Evolutionary conservation across 768 basidiomycete genomes (phyloP).

Genomic region (Calocybe gangraenosa): DNA sequence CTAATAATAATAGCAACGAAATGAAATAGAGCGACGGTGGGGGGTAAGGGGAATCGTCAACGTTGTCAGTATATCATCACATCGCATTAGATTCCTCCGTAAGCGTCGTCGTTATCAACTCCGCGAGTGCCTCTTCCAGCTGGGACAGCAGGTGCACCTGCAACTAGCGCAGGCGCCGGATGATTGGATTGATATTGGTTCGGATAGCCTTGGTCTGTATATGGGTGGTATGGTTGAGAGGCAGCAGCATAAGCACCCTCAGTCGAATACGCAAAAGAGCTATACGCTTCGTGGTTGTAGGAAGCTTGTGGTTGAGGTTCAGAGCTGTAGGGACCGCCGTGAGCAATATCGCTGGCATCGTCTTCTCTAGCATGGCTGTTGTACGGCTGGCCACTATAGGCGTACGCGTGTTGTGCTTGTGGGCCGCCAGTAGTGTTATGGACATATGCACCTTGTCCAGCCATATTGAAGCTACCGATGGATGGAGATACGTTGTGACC

Average conservation of each 20-base stretch:
- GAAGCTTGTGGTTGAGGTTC: slow-evolving; percentile 33
- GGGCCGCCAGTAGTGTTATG: slow-evolving; percentile 10
- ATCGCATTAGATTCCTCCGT: slow-evolving; percentile 29
- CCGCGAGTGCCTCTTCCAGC: slow-evolving; percentile 18
- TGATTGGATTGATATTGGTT: slow-evolving; percentile 18
- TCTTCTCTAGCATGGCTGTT: slow-evolving; percentile 20
- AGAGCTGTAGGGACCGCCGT: slow-evolving; percentile 35
- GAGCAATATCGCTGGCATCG: slow-evolving; percentile 23
- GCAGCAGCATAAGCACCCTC: slow-evolving; percentile 28
- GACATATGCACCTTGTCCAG: slow-evolving; percentile 35
- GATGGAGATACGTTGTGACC: slow-evolving; percentile 24
- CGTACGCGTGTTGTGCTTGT: slow-evolving; percentile 2
- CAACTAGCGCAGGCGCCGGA: slow-evolving; percentile 16
- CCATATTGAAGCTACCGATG: slow-evolving; percentile 28
- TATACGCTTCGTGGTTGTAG: slow-evolving; percentile 42
- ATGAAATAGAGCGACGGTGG: no score
- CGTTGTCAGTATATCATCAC: slow-evolving; percentile 3
- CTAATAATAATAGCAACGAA: slow-evolving; percentile 2
- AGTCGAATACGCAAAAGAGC: slow-evolving; percentile 34
- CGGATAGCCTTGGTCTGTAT: slow-evolving; percentile 19
- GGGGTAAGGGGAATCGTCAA: slow-evolving; percentile 6
- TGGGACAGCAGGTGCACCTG: slow-evolving; percentile 18
- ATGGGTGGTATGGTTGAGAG: slow-evolving; percentile 21
- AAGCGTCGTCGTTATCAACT: slow-evolving; percentile 28
- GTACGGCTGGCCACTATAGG: not conserved